Conservation (phyloP, 139 green algal genomes). For the Eudorina sp. region DNA sequence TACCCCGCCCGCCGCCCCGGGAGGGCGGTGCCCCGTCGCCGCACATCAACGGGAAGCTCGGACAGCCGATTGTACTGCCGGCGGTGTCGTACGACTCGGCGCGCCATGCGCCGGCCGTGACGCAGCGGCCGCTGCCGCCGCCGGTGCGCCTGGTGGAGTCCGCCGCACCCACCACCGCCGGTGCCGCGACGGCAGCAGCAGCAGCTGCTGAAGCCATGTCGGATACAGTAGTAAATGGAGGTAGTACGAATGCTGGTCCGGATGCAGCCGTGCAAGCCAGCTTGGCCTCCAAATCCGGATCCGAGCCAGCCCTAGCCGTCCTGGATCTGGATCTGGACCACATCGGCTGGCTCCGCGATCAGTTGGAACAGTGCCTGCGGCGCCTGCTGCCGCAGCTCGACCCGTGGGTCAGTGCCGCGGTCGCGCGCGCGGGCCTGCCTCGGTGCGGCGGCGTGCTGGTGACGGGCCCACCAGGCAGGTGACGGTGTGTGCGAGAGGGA, state of each 20-base stretch:
- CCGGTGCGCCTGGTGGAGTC: neutral
- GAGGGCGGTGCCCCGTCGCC: neutral
- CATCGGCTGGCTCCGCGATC: slow-evolving; percentile 29
- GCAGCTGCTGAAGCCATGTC: neutral
- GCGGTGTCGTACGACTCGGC: slow-evolving; percentile 9
- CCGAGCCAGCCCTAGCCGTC: neutral
- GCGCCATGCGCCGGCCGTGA: neutral
- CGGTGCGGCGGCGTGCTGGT: slow-evolving; percentile 69
- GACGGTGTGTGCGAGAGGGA: no score
- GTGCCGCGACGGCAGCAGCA: neutral
- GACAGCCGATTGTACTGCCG: slow-evolving; percentile 21
- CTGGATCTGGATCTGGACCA: slow-evolving; percentile 36
- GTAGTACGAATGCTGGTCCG: no score
- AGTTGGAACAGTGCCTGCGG: slow-evolving; percentile 6
- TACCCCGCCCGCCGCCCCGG: no score
- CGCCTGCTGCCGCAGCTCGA: slow-evolving; percentile 38
- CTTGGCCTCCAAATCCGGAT: neutral
- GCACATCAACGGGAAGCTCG: neutral
- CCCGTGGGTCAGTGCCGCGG: neutral
- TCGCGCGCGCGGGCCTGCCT: slow-evolving; percentile 41
- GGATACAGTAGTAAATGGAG: no score
- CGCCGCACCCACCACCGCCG: neutral
- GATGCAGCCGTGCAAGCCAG: neutral
- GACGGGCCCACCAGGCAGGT: slow-evolving; percentile 51
- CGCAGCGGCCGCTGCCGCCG: neutral